Base-by-base conservation (phyloP, 257 asterid genomes). In the Solanum bulbocastanum region DNA sequence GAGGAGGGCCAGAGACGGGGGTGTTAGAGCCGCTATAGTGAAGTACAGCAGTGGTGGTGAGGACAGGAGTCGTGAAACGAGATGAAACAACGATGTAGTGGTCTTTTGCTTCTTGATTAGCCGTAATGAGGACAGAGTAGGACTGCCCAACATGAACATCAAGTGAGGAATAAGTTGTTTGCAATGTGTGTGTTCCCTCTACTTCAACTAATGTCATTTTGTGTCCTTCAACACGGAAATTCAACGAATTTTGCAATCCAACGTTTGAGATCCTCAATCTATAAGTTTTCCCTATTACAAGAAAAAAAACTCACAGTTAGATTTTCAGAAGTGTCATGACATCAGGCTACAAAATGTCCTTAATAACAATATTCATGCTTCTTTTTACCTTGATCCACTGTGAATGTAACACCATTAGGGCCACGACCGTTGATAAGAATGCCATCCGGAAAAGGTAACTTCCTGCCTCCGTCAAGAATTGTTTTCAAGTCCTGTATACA, bases 141-240 rank as follows among this genome's bases (percentile, higher is more conserved):
- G 98, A 96, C 22, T 97, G 99, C 3, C 98, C 99, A 46, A 89
- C 91, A 60, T 97, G 99, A 85, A 97, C 90, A 73, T 97, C 99
- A 7, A 96, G 92, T 7, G 99, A 95, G 25, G 98, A 97, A 87
- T 92, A 97, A 87, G 94, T 92, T 18, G 89, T 90, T 85, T 97
- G 99, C 87, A 95, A 37, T 3, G 99, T 97, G 94, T 97, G 99
- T 6, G 99, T 97, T 56, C 99, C 99, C 74, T 97, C 99, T 3
- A 97, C 98, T 89, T 97, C 99, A 6, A 97, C 98, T 76, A 97
- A 87, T 71, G 90, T 93, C 98, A 95, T 91, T 89, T 91, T 95
- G 94, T 97, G 99, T 16, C 96, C 97, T 87, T 97, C 98, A 33
- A 97, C 91, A 0, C 98, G 94, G 89, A 97, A 93, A 90, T 97